Conservation (phyloP, 148 eudicot species). For the Hydrangea macrophylla region DNA sequence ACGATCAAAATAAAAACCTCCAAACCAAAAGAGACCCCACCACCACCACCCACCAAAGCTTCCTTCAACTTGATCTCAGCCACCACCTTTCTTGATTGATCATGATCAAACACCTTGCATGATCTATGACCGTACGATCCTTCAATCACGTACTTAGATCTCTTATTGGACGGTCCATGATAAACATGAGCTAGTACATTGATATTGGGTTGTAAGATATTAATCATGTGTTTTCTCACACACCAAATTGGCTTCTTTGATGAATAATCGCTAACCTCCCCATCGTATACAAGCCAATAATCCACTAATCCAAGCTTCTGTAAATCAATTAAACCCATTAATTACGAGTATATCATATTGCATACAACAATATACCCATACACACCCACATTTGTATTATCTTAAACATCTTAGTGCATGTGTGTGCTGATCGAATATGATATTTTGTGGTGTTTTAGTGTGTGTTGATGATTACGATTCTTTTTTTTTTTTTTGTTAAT, state of each 20-base stretch:
- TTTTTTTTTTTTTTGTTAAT: too few relatives aligned
- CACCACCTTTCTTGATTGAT: slow-evolving; percentile 44
- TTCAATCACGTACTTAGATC: slow-evolving; percentile 45
- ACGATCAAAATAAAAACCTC: slow-evolving; percentile 76
- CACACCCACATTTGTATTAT: too few relatives aligned
- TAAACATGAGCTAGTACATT: slow-evolving; percentile 51
- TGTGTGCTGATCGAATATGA: too few relatives aligned
- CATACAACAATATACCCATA: too few relatives aligned
- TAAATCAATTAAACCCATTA: too few relatives aligned
- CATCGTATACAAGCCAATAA: slow-evolving; percentile 64
- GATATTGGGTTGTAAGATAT: slow-evolving; percentile 28
- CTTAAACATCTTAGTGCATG: too few relatives aligned
- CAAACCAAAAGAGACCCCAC: slow-evolving; percentile 61
- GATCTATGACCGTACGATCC: slow-evolving; percentile 60
- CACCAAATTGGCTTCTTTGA: slow-evolving; percentile 28
- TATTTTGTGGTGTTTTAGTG: too few relatives aligned
- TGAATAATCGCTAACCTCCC: slow-evolving; percentile 36
- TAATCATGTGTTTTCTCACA: slow-evolving; percentile 43
- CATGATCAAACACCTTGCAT: slow-evolving; percentile 59
- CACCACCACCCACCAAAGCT: slow-evolving; percentile 27
- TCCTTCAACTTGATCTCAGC: slow-evolving; percentile 80
- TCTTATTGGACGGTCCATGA: slow-evolving; percentile 23
- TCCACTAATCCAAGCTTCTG: slow-evolving; percentile 52
- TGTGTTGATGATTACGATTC: too few relatives aligned
- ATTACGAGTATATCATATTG: too few relatives aligned